Conservation (phyloP, 176 grass and related monocot genomes). For the Phragmites australis region DNA sequence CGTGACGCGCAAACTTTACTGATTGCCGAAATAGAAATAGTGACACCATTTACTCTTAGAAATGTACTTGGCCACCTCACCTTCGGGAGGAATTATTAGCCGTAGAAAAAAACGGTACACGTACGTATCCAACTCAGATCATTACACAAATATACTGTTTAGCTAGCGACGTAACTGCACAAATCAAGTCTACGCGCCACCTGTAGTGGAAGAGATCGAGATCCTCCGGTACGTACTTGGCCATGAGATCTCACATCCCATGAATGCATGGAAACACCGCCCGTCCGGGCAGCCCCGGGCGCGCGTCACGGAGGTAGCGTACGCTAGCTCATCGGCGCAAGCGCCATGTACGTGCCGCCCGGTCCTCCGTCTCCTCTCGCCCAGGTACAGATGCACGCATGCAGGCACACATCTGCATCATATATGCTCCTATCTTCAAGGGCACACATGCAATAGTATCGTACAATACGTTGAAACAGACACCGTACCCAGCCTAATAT, state of each 20-base stretch:
- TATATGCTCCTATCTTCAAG: conserved; percentile 35
- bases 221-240: conserved; percentile 28
- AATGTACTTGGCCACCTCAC: conserved; percentile 4
- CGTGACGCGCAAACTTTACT: conserved; percentile 40
- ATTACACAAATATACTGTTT: conserved; percentile 8
- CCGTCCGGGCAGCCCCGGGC: conserved; percentile 4
- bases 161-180: background rate
- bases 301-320: conserved; percentile 38
- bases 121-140: conserved; percentile 1
- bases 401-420: background rate
- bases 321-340: conserved; percentile 14
- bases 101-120: background rate
- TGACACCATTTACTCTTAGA: conserved; percentile 9
- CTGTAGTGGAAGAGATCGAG: background rate
- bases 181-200: conserved; percentile 7
- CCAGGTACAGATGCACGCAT: background rate
- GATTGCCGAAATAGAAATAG: background rate
- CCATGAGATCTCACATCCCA: conserved; percentile 49
- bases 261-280: conserved; percentile 26
- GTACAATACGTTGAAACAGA: conserved; percentile 31
- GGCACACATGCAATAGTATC: conserved; percentile 50
- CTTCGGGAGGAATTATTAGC: conserved; percentile 7
- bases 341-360: conserved; percentile 8
- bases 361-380: background rate
- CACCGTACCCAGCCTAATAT: background rate